A percentile compares a stretch with the other conserved stretches of the same genome.
Evolutionary conservation across 352 stramenopile species (phyloP).

Genomic region (Phytophthora rubi): DNA sequence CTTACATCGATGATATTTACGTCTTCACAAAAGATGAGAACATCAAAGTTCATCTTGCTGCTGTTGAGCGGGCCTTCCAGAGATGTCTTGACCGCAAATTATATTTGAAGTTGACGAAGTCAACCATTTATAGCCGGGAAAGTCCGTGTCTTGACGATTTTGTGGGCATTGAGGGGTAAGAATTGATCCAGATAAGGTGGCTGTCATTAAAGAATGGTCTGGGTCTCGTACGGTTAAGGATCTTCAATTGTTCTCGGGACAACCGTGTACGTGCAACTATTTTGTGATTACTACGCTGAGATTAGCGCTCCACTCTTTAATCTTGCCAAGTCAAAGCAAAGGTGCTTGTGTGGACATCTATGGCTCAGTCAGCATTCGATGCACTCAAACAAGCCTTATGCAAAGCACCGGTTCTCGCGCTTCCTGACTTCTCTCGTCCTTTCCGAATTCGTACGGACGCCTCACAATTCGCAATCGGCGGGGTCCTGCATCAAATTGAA

Average conservation of each 20-base stretch:
- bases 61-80: conserved; percentile 7
- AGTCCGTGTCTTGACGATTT: conserved; percentile 11
- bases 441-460: conserved; percentile 10
- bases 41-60: not conserved
- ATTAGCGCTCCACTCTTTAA: conserved; percentile 12
- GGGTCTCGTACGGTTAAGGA: conserved; percentile 4
- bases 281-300: not conserved
- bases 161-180: conserved; percentile 5
- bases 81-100: conserved; percentile 3
- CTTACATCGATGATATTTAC: conserved; percentile 13
- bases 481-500: conserved; percentile 2
- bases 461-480: conserved; percentile 10
- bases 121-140: conserved; percentile 10
- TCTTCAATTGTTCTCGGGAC: conserved; percentile 2
- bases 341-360: conserved; percentile 1
- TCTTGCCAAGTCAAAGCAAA: conserved; percentile 10
- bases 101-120: conserved; percentile 10
- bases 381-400: conserved; percentile 4
- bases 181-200: conserved; percentile 13
- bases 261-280: conserved; percentile 5
- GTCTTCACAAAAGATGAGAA: conserved; percentile 1
- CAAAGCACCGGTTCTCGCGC: not conserved
- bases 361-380: conserved; percentile 7
- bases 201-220: conserved; percentile 1
- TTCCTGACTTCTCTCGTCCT: conserved; percentile 2